Percentiles rank a stretch among this genome's conserved stretches.
Conservation (phyloP, 805 yeast species). For the Ogataea ramenticola region DNA sequence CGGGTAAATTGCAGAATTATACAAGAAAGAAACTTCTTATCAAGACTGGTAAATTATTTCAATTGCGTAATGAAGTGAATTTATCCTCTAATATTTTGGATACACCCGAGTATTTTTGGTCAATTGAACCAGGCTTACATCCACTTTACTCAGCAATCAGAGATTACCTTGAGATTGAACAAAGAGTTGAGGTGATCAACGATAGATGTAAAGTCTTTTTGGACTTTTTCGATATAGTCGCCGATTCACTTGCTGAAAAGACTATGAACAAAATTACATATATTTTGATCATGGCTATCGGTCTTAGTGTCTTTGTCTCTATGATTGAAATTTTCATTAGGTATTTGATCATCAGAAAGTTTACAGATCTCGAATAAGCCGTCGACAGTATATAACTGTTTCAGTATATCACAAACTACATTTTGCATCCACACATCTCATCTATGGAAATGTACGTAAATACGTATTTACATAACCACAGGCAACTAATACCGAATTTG, state of each 20-base stretch:
- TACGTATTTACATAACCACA: too few relatives aligned
- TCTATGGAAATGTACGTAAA: too few relatives aligned
- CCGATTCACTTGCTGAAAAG: constrained; percentile 89
- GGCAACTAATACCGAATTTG: too few relatives aligned
- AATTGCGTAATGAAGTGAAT: constrained; percentile 88
- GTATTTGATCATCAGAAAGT: constrained; percentile 37
- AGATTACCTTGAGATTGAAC: constrained; percentile 92
- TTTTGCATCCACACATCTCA: too few relatives aligned
- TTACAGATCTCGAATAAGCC: neutral
- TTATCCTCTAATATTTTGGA: constrained; percentile 84
- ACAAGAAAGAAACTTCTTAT: constrained; percentile 77
- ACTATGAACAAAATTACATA: constrained; percentile 89
- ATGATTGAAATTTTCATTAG: constrained; percentile 61
- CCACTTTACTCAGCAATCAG: constrained; percentile 86
- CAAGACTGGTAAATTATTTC: constrained; percentile 86
- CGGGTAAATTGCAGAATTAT: constrained; percentile 75
- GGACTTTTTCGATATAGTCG: constrained; percentile 87
- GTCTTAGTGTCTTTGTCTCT: constrained; percentile 71
- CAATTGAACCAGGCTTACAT: constrained; percentile 87
- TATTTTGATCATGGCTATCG: constrained; percentile 79
- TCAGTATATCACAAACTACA: too few relatives aligned
- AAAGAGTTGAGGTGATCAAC: constrained; percentile 86
- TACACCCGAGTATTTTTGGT: constrained; percentile 96
- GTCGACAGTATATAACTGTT: too few relatives aligned
- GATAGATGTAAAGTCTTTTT: constrained; percentile 91